These are phyloP conservation scores for Paraphoma sp. DNA, from an alignment of 2,329 filamentous ascomycete genomes.

Conservation along the genomic window DNA sequence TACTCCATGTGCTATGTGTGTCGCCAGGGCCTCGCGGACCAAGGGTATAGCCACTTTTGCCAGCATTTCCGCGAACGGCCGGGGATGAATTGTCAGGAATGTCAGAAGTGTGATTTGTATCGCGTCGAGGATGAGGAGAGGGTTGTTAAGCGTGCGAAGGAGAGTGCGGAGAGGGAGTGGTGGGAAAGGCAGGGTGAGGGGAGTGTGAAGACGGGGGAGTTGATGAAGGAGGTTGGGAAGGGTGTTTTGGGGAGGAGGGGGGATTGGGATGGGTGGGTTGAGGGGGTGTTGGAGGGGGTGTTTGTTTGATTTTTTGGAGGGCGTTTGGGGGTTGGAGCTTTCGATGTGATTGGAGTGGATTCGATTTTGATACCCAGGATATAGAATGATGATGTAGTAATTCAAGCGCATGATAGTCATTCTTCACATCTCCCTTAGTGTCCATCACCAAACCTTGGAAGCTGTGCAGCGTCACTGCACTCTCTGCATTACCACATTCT, in stretches of 20 bases:
- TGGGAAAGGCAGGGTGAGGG: conserved; percentile 48
- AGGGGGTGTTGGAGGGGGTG: conserved; percentile 20
- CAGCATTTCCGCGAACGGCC: conserved; percentile 89
- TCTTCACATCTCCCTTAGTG: no score
- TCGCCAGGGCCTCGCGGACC: conserved; percentile 64
- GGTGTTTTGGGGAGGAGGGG: conserved; percentile 13
- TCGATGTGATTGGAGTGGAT: not conserved
- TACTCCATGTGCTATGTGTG: conserved; percentile 99
- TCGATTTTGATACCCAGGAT: not conserved
- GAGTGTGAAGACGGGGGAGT: conserved; percentile 14
- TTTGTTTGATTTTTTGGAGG: conserved; percentile 14
- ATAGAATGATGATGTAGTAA: no score
- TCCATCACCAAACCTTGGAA: no score
- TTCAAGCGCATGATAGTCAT: no score
- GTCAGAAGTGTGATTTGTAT: conserved; percentile 65
- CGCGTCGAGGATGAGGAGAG: conserved; percentile 56
- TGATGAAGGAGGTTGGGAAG: conserved; percentile 30
- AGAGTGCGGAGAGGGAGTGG: conserved; percentile 55
- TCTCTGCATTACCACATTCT: no score
- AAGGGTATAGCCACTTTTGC: conserved; percentile 94
- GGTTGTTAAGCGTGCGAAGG: conserved; percentile 49
- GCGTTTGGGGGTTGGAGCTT: not conserved
- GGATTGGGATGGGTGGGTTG: conserved; percentile 30
- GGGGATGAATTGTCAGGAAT: conserved; percentile 77
- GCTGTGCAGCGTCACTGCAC: no score